A percentile compares a stretch with the other conserved stretches of the same genome.
Conservation (phyloP, 768 basidiomycete genomes). For the Podaxis carcinomalis region DNA sequence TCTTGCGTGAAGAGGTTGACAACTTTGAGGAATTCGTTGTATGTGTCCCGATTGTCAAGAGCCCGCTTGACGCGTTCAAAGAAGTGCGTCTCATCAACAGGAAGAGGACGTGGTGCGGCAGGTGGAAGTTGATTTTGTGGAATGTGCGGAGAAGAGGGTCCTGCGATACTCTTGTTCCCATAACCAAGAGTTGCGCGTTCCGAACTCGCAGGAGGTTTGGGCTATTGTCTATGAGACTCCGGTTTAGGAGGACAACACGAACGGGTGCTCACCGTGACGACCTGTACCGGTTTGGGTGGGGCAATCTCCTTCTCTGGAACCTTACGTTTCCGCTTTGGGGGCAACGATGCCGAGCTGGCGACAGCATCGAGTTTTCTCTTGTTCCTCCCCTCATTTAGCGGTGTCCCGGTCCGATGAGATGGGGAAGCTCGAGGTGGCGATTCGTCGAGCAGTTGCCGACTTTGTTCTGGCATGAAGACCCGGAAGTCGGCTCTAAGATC, state of each 20-base stretch:
- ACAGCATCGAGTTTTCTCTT: constrained; percentile 43
- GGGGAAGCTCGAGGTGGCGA: constrained; percentile 24
- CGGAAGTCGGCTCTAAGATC: constrained; percentile 72
- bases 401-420: constrained; percentile 28
- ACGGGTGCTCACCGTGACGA: neutral
- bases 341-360: constrained; percentile 34
- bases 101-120: constrained; percentile 22
- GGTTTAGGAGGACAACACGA: neutral
- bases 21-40: constrained; percentile 93
- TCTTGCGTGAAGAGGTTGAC: constrained; percentile 95
- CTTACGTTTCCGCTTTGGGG: constrained; percentile 71
- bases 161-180: constrained; percentile 10
- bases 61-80: constrained; percentile 86
- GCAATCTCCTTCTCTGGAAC: constrained; percentile 31
- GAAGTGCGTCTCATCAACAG: constrained; percentile 63
- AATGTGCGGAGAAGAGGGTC: constrained; percentile 31
- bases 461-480: constrained; percentile 68
- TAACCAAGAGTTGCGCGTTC: constrained; percentile 10
- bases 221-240: constrained; percentile 17
- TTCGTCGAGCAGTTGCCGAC: constrained; percentile 47
- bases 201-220: constrained; percentile 5
- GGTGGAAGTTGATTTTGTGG: constrained; percentile 23
- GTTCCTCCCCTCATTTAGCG: constrained; percentile 31
- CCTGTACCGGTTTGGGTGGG: constrained; percentile 19
- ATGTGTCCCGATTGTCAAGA: constrained; percentile 69